phyloP scores from a whole-genome alignment of 2,329 filamentous ascomycete genomes.

The Diaporthe velutina region DNA sequence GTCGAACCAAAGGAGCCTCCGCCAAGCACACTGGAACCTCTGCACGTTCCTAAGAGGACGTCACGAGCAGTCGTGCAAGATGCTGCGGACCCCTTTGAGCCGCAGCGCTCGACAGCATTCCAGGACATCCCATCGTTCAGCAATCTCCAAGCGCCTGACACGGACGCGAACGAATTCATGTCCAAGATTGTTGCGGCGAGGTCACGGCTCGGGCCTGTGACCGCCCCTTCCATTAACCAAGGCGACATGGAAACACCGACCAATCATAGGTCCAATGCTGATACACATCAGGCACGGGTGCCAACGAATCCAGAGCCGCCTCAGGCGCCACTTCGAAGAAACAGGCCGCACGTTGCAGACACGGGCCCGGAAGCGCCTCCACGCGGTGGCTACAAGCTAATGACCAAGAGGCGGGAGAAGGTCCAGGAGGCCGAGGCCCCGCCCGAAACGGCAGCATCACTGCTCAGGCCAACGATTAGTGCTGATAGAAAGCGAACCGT shows the following conservation, averaged over 20 bases:
- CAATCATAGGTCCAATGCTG: slow-evolving; percentile 57
- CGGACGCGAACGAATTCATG: slow-evolving; percentile 67
- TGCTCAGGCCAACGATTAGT: slow-evolving; percentile 57
- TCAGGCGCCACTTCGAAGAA: slow-evolving; percentile 65
- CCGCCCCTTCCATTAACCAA: slow-evolving; percentile 53
- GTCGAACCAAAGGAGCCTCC: slow-evolving; percentile 54
- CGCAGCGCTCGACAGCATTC: slow-evolving; percentile 55
- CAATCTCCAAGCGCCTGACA: slow-evolving; percentile 56
- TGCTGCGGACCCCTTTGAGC: slow-evolving; percentile 65
- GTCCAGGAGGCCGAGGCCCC: slow-evolving; percentile 54
- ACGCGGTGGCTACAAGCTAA: slow-evolving; percentile 72
- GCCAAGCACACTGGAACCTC: slow-evolving; percentile 54
- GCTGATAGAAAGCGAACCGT: slow-evolving; percentile 88
- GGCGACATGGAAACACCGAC: slow-evolving; percentile 76
- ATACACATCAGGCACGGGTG: slow-evolving; percentile 51
- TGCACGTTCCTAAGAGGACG: slow-evolving; percentile 42
- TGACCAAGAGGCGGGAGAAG: slow-evolving; percentile 57
- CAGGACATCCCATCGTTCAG: slow-evolving; percentile 55
- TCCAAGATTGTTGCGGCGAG: slow-evolving; percentile 67
- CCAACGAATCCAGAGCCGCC: slow-evolving; percentile 58
- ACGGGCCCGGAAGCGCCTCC: slow-evolving; percentile 70
- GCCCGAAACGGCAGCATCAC: slow-evolving; percentile 55
- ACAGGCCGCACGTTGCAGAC: slow-evolving; percentile 66
- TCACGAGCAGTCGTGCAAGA: slow-evolving; percentile 53
- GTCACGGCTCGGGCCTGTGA: slow-evolving; percentile 57